Percentiles rank a stretch among this genome's conserved stretches.
Evolutionary conservation across 2,329 filamentous ascomycete genomes (phyloP).

Genomic region (Nothophoma quercina): DNA sequence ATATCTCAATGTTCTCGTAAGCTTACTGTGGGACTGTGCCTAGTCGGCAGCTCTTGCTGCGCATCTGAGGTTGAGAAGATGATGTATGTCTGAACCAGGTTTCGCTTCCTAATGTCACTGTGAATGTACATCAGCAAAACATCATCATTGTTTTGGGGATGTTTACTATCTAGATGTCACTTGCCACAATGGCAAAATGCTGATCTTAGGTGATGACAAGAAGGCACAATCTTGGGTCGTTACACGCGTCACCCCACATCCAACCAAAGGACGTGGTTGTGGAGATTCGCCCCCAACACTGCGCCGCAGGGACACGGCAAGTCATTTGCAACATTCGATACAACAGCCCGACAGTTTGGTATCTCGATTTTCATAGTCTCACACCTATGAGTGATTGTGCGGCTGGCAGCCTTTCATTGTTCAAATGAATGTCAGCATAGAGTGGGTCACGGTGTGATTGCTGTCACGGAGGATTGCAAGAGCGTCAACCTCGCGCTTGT

Average conservation of each 20-base stretch:
- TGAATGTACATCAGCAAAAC: neutral
- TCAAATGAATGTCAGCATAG: slow-evolving; percentile 1
- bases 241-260: neutral
- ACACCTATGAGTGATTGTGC: neutral
- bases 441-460: slow-evolving; percentile 1
- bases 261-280: slow-evolving; percentile 1
- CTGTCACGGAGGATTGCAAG: neutral
- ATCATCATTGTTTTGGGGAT: neutral
- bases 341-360: neutral
- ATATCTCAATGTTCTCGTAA: neutral
- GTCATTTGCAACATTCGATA: neutral
- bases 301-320: slow-evolving; percentile 1
- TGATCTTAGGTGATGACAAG: neutral
- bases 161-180: no score
- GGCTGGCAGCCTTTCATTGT: neutral
- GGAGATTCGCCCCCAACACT: slow-evolving; percentile 9
- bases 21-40: neutral
- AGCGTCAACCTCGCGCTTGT: neutral
- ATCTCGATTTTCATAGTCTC: neutral
- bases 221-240: neutral
- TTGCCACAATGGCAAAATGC: neutral
- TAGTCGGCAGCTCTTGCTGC: neutral
- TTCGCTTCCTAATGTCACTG: neutral
- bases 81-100: neutral
- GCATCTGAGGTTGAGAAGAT: neutral